phyloP scores from a whole-genome alignment of 345 rosid species.

The Carallia brachiata region DNA sequence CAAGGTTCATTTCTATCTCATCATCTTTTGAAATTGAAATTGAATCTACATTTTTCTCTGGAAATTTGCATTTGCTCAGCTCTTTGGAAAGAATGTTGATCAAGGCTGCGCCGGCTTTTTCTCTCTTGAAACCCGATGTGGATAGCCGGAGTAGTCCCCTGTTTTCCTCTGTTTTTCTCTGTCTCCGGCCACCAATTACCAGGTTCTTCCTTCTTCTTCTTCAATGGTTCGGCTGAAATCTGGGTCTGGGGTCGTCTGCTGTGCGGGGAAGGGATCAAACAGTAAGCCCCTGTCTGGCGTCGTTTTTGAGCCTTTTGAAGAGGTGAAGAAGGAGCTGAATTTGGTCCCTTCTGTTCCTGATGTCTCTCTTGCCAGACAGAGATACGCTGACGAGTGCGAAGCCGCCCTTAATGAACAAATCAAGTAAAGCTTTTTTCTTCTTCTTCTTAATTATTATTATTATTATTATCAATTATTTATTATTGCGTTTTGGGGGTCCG shows the following conservation, averaged over 20 bases:
- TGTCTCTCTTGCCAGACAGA: constrained; percentile 77
- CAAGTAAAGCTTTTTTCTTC: constrained; percentile 46
- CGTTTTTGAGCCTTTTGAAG: constrained; percentile 83
- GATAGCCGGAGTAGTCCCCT: constrained; percentile 18
- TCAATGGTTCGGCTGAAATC: constrained; percentile 27
- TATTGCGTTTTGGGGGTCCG: too few relatives aligned
- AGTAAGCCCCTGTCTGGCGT: constrained; percentile 54
- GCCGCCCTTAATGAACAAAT: constrained; percentile 87
- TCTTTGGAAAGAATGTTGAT: constrained; percentile 40
- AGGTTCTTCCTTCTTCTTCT: not conserved
- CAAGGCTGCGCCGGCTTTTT: constrained; percentile 39
- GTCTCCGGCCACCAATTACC: not conserved
- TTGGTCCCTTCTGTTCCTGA: constrained; percentile 73
- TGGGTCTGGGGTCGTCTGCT: constrained; percentile 21
- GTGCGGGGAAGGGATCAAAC: constrained; percentile 33
- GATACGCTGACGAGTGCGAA: constrained; percentile 63
- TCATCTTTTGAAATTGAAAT: too few relatives aligned
- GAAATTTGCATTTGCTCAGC: too few relatives aligned
- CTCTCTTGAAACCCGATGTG: constrained; percentile 33
- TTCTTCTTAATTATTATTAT: not conserved
- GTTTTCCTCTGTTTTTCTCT: constrained; percentile 29
- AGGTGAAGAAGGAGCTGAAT: constrained; percentile 89
- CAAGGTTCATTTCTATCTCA: too few relatives aligned
- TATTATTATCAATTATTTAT: too few relatives aligned
- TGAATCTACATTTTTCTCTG: too few relatives aligned